Evolutionary conservation across 2,329 filamentous ascomycete species (phyloP).

Genomic region (Stagonosporopsis chrysanthemi): DNA sequence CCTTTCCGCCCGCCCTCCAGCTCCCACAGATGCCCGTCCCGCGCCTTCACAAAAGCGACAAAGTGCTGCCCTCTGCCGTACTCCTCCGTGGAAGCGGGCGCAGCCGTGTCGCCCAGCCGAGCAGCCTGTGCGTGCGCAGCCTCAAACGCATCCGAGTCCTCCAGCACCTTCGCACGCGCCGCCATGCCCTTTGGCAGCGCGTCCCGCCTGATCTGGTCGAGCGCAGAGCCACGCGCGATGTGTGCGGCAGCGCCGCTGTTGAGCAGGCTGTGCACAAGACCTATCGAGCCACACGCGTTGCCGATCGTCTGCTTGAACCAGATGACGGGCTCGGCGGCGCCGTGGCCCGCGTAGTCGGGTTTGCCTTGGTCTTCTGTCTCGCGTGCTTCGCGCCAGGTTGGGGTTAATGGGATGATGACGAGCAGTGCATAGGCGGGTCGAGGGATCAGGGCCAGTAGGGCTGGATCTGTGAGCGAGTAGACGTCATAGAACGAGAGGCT

Average conservation of each 20-base stretch:
- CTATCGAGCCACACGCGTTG: conserved; percentile 66
- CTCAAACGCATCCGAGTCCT: conserved; percentile 57
- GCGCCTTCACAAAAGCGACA: conserved; percentile 57
- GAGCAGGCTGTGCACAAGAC: conserved; percentile 61
- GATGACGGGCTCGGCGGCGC: conserved; percentile 60
- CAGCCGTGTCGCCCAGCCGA: conserved; percentile 51
- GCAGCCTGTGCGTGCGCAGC: conserved; percentile 53
- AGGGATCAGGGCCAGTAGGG: conserved; percentile 59
- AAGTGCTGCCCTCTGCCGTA: conserved; percentile 53
- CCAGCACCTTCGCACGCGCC: conserved; percentile 60
- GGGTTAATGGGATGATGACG: conserved; percentile 59
- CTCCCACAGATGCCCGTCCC: conserved; percentile 57
- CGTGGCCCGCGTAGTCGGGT: conserved; percentile 55
- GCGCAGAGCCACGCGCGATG: conserved; percentile 53
- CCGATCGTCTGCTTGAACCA: conserved; percentile 68
- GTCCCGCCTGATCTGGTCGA: conserved; percentile 55
- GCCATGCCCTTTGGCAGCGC: conserved; percentile 55
- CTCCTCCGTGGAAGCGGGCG: conserved; percentile 40
- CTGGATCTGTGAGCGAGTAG: conserved; percentile 60
- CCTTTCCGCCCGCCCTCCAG: conserved; percentile 55
- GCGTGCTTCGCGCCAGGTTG: conserved; percentile 51
- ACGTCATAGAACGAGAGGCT: conserved; percentile 62
- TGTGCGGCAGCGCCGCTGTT: conserved; percentile 58
- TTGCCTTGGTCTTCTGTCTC: conserved; percentile 52
- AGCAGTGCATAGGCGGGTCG: conserved; percentile 63